Evolutionary conservation across 2,329 filamentous ascomycete species (phyloP).

Genomic region (Diaporthe capsici): DNA sequence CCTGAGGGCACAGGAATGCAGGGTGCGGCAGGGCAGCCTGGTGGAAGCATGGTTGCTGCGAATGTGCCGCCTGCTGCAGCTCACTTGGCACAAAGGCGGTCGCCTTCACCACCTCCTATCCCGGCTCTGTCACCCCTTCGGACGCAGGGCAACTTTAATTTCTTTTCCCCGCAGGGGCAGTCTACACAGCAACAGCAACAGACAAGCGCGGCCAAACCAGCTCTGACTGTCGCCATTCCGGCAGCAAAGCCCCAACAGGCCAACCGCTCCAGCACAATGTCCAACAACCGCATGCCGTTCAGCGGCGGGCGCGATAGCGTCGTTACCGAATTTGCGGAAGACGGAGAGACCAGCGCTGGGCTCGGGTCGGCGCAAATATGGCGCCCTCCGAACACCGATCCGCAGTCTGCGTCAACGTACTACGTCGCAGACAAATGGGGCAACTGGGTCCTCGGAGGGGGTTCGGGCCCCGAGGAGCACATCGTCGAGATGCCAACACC

Average conservation of each 20-base stretch:
- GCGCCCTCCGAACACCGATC: conserved; percentile 63
- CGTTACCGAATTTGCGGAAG: conserved; percentile 68
- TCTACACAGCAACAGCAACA: conserved; percentile 43
- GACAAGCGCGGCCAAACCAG: conserved; percentile 52
- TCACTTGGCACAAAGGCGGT: background rate
- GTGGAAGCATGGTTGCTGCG: conserved; percentile 39
- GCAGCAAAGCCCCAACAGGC: conserved; percentile 25
- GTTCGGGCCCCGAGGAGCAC: conserved; percentile 46
- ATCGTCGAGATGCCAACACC: conserved; percentile 47
- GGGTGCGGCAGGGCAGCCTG: conserved; percentile 27
- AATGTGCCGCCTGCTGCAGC: conserved; percentile 11
- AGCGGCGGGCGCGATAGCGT: conserved; percentile 57
- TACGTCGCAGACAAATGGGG: conserved; percentile 67
- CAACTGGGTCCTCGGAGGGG: conserved; percentile 66
- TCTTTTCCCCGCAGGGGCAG: conserved; percentile 11
- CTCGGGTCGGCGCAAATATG: conserved; percentile 60
- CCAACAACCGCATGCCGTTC: conserved; percentile 36
- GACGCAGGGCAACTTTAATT: conserved; percentile 34
- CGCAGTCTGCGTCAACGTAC: conserved; percentile 60
- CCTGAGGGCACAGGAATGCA: conserved; percentile 44
- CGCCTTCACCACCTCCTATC: conserved; percentile 25
- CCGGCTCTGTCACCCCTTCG: conserved; percentile 37
- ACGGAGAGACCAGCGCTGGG: conserved; percentile 54
- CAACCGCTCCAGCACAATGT: conserved; percentile 26
- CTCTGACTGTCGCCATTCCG: conserved; percentile 58